Base-by-base conservation (phyloP, 371 early-diverging fungal genomes). In the Lichtheimia hyalospora region DNA sequence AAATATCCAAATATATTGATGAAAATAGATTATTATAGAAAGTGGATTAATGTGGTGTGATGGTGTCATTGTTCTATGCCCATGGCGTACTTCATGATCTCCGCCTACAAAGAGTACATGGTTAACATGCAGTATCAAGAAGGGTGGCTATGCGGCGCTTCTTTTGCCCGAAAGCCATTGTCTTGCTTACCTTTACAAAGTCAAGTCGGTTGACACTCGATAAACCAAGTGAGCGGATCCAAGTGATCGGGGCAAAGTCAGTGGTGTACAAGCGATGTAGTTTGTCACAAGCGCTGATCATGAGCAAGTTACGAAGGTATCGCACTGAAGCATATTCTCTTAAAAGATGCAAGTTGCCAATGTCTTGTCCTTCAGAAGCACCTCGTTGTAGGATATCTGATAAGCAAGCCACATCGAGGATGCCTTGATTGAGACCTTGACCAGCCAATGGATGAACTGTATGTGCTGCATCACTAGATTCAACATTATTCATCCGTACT, bases 371-470 rank as follows among this genome's bases (percentile, higher is more conserved):
- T 4, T 78, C 81, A 1, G 57, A 57, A 10, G 85, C 71, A 2
- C 92, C 94, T 18, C 75, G 73, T 46, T 81, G 82, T 23, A 97
- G 61, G 6, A 84, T 71, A 23, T 77, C 64, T 0, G 85, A 74
- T 27, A 98, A 77, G 46, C 85, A 74, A 58, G 87, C 82, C 0
- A 92, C 93, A 70, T 98, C 98, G 4, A 87, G 81, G 3, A 98
- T 63, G 1, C 98, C 98, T 65, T 96, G 85, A 70, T 97, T 97
- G 43, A 98, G 72, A 10, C 98, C 98, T 74, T 96, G 98, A 0
- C 98, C 98, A 5, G 97, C 98, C 60, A 98, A 79, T 16, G 98
- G 98, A 65, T 98, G 98, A 40, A 95, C 87, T 0, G 93, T 84
- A 66, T 98, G 98, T n/a, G 98, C 98, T 8, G 98, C 97, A 72